Percentiles rank a stretch among this genome's conserved stretches.
Conservation (phyloP, 2,329 filamentous ascomycete species). For the Lachnellula hyalina region DNA sequence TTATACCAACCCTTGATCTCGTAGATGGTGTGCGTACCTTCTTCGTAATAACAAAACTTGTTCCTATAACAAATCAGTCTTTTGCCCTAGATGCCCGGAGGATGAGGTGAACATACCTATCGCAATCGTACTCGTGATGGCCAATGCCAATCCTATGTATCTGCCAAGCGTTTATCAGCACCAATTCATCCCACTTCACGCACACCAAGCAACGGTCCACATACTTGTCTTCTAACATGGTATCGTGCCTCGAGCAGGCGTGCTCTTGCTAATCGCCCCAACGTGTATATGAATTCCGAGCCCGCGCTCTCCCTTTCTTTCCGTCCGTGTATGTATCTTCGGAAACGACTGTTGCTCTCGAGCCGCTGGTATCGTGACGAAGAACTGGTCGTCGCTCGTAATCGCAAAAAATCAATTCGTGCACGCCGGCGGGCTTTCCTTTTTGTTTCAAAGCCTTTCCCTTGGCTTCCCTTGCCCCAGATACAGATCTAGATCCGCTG, state of each 20-base stretch:
- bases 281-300: slow-evolving; percentile 19
- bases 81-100: slow-evolving; percentile 5
- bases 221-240: slow-evolving; percentile 43
- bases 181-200: slow-evolving; percentile 3
- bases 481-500: no score
- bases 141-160: slow-evolving; percentile 71
- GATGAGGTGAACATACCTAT: slow-evolving; percentile 54
- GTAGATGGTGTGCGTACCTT: slow-evolving; percentile 56
- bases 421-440: no score
- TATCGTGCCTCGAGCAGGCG: slow-evolving; percentile 11
- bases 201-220: slow-evolving; percentile 16
- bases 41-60: slow-evolving; percentile 98
- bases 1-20: not conserved
- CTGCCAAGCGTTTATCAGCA: slow-evolving; percentile 38
- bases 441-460: no score
- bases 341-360: not conserved
- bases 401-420: no score
- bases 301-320: slow-evolving; percentile 16
- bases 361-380: not conserved
- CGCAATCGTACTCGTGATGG: slow-evolving; percentile 68
- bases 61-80: slow-evolving; percentile 49
- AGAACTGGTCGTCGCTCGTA: no score
- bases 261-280: slow-evolving; percentile 20
- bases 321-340: not conserved
- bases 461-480: no score